A percentile compares a stretch with the other conserved stretches of the same genome.
Conservation (phyloP, 768 basidiomycete genomes). For the Tubosaeta sp. region DNA sequence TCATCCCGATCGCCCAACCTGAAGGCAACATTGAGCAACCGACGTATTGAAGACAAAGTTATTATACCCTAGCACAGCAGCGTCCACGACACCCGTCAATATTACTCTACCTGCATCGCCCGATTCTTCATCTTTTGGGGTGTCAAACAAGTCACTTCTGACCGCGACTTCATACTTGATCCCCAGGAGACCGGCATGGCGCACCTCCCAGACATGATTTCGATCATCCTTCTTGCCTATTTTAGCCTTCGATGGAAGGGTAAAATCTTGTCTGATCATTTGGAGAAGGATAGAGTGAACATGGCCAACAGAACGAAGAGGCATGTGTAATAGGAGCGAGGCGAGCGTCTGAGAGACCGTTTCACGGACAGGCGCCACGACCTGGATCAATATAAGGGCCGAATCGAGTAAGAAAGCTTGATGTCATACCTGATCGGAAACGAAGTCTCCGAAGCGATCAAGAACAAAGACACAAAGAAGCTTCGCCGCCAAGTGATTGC, state of each 20-base stretch:
- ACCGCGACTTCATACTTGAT: conserved; percentile 99
- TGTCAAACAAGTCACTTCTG: conserved; percentile 69
- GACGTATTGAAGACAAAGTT: background rate
- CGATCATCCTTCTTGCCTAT: conserved; percentile 34
- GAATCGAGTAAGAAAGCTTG: background rate
- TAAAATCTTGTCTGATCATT: conserved; percentile 91
- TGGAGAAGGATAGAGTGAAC: conserved; percentile 82
- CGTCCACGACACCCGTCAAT: conserved; percentile 80
- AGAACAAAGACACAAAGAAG: conserved; percentile 87
- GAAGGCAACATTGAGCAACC: conserved; percentile 12
- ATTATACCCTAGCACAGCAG: conserved; percentile 80
- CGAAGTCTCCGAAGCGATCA: conserved; percentile 98
- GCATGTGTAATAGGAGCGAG: conserved; percentile 84
- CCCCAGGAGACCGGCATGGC: conserved; percentile 95
- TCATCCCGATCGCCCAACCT: conserved; percentile 91
- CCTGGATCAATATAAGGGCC: conserved; percentile 35
- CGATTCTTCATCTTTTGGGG: conserved; percentile 32
- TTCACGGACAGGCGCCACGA: conserved; percentile 95
- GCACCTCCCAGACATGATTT: conserved; percentile 88
- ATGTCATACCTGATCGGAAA: conserved; percentile 73
- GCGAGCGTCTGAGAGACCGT: conserved; percentile 94
- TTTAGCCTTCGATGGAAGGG: conserved; percentile 36
- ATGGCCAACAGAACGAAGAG: conserved; percentile 67
- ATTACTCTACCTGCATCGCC: conserved; percentile 50
- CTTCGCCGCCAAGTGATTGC: conserved; percentile 80